Conservation (phyloP, 148 eudicot genomes). For the Cornus kousa region DNA sequence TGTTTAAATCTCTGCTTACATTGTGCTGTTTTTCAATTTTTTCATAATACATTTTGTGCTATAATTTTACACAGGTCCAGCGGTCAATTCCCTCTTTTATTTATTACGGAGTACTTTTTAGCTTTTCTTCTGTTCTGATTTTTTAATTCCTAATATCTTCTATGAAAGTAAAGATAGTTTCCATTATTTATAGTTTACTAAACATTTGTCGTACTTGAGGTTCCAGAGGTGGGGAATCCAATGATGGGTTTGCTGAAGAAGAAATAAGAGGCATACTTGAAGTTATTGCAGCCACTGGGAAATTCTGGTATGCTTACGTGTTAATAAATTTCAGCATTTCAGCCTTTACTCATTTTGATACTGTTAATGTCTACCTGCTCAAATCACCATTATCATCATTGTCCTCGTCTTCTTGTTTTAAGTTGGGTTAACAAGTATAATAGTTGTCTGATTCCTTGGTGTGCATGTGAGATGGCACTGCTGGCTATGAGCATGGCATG, state of each 20-base stretch:
- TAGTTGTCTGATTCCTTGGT: too few species aligned
- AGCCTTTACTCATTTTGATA: neutral
- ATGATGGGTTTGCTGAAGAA: constrained; percentile 48
- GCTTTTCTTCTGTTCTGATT: neutral
- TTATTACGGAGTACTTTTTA: neutral
- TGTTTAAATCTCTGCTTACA: too few species aligned
- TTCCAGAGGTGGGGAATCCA: constrained; percentile 43
- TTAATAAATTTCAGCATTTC: neutral
- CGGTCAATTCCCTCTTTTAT: neutral
- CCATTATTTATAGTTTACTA: neutral
- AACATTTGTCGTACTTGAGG: neutral
- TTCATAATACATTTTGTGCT: neutral
- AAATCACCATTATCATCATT: too few species aligned
- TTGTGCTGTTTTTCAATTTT: too few species aligned
- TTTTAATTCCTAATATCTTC: neutral
- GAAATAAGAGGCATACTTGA: constrained; percentile 56
- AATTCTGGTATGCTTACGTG: constrained; percentile 62
- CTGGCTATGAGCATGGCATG: too few species aligned
- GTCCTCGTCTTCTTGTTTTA: too few species aligned
- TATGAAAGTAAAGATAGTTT: neutral
- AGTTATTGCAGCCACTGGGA: constrained; percentile 70
- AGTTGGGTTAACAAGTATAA: too few species aligned
- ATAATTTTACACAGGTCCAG: neutral
- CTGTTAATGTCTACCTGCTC: neutral
- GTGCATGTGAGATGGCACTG: too few species aligned